Evolutionary conservation across 495 filamentous ascomycete species (phyloP).

Genomic region (Neurospora sp.): DNA sequence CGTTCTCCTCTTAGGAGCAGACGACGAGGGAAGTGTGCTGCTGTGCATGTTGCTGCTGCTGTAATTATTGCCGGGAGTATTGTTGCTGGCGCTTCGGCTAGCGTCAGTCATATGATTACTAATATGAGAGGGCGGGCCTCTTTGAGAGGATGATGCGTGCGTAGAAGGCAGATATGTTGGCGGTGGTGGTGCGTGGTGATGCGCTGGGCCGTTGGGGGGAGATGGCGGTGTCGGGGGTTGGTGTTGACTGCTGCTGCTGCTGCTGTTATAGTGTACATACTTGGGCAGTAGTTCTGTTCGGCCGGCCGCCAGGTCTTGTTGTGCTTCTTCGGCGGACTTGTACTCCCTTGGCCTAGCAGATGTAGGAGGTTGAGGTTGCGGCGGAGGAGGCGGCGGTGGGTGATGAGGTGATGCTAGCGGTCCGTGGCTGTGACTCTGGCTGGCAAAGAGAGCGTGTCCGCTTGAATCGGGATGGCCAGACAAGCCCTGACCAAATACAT

Average conservation of each 20-base stretch:
- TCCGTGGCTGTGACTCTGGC: slow-evolving; percentile 19
- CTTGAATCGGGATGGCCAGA: slow-evolving; percentile 60
- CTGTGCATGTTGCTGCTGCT: slow-evolving; percentile 2
- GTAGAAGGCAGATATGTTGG: background rate
- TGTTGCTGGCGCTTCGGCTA: slow-evolving; percentile 36
- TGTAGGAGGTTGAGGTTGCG: slow-evolving; percentile 27
- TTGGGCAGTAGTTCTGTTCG: slow-evolving; percentile 84
- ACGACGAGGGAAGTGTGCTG: background rate
- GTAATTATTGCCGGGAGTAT: background rate
- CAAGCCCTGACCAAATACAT: slow-evolving; percentile 83
- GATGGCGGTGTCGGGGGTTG: slow-evolving; percentile 89
- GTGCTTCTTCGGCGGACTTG: slow-evolving; percentile 89
- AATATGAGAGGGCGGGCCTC: background rate
- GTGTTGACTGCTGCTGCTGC: slow-evolving; percentile 57
- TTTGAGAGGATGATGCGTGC: slow-evolving; percentile 13
- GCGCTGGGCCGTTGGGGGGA: slow-evolving; percentile 34
- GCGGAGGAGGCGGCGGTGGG: slow-evolving; percentile 29
- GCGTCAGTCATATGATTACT: slow-evolving; percentile 22
- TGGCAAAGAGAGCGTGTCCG: slow-evolving; percentile 47
- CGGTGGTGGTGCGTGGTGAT: background rate
- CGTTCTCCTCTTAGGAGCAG: slow-evolving; percentile 50
- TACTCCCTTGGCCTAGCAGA: slow-evolving; percentile 70
- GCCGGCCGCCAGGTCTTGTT: slow-evolving; percentile 79
- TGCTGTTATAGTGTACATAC: slow-evolving; percentile 89
- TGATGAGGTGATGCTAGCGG: slow-evolving; percentile 71